These are phyloP conservation scores for Talaromyces atroroseus DNA, from an alignment of 2,329 filamentous ascomycete genomes.

Conservation along the genomic window DNA sequence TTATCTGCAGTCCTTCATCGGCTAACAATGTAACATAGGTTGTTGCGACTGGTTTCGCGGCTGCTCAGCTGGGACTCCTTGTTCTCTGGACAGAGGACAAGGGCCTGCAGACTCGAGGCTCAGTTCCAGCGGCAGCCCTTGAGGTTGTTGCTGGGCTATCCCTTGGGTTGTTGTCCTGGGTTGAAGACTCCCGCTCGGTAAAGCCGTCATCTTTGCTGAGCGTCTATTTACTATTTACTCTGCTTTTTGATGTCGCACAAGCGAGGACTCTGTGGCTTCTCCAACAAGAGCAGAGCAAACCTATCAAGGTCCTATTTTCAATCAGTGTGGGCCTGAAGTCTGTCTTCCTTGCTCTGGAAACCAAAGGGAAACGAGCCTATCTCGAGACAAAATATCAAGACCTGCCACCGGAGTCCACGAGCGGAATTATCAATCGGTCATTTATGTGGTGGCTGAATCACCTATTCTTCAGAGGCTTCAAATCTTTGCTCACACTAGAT, in stretches of 20 bases:
- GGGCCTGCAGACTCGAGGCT: not conserved
- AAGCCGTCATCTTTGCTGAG: constrained; percentile 4
- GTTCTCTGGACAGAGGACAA: constrained; percentile 3
- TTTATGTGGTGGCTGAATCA: constrained; percentile 13
- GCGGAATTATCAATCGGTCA: constrained; percentile 7
- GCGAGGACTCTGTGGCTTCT: constrained; percentile 8
- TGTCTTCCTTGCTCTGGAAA: constrained; percentile 2
- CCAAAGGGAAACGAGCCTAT: constrained; percentile 1
- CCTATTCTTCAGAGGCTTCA: constrained; percentile 1
- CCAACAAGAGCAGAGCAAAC: not conserved
- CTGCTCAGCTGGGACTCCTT: constrained; percentile 14
- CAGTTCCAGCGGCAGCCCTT: constrained; percentile 7
- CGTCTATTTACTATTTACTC: constrained; percentile 2
- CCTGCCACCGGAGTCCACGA: constrained; percentile 7
- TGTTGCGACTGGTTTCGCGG: not conserved
- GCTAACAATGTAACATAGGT: not conserved
- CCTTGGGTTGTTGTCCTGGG: constrained; percentile 10
- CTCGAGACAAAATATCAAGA: not conserved
- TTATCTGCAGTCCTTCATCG: not conserved
- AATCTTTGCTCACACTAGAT: constrained; percentile 6
- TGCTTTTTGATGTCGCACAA: constrained; percentile 7
- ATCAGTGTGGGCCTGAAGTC: not conserved
- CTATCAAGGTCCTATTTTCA: not conserved
- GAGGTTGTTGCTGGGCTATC: constrained; percentile 5
- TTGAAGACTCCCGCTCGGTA: constrained; percentile 8